Percentiles rank a stretch among this genome's conserved stretches.
Evolutionary conservation across 2,329 filamentous ascomycete species (phyloP).

Genomic region (Fusarium verticillioides): DNA sequence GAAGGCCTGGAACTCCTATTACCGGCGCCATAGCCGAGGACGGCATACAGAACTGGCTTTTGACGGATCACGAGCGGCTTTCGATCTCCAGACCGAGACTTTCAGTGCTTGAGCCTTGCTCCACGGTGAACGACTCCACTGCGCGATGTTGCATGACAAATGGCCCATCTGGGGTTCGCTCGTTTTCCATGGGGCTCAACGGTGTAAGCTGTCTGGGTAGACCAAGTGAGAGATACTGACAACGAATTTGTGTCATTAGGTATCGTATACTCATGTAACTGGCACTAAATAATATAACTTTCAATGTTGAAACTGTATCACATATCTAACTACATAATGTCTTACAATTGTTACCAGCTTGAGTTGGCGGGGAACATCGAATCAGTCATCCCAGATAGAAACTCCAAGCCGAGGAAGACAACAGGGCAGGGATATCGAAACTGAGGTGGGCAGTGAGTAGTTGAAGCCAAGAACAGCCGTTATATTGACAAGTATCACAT

Average conservation of each 20-base stretch:
- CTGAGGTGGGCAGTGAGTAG: neutral
- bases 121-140: conserved; percentile 24
- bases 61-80: conserved; percentile 38
- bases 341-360: neutral
- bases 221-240: neutral
- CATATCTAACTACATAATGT: neutral
- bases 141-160: conserved; percentile 39
- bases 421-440: neutral
- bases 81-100: conserved; percentile 28
- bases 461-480: neutral
- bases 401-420: neutral
- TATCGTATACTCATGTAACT: neutral
- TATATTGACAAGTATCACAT: neutral
- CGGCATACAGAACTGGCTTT: conserved; percentile 15
- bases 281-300: neutral
- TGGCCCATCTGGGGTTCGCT: conserved; percentile 37
- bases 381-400: neutral
- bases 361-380: neutral
- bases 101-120: neutral
- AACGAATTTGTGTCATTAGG: neutral
- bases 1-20: conserved; percentile 32
- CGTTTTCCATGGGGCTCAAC: conserved; percentile 18
- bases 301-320: no score
- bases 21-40: conserved; percentile 40
- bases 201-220: conserved; percentile 11